phyloP scores from a whole-genome alignment of 2,329 filamentous ascomycete species.

The Camillea tinctor region DNA sequence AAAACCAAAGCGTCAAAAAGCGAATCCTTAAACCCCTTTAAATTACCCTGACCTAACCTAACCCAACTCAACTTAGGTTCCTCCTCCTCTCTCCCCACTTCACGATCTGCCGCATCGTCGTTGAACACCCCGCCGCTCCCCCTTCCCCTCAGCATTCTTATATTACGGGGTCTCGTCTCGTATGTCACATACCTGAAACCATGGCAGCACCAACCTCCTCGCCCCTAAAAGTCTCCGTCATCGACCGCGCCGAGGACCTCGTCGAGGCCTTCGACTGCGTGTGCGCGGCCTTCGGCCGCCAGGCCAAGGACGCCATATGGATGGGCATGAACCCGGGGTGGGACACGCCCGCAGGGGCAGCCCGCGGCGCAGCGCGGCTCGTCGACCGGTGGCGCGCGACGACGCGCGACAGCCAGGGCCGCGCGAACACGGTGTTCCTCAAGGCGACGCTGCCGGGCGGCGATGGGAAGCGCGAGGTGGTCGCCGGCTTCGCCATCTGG shows the following conservation, averaged over 20 bases:
- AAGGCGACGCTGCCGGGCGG: slow-evolving; percentile 49
- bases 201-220: slow-evolving; percentile 1
- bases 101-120: neutral
- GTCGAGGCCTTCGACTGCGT: slow-evolving; percentile 30
- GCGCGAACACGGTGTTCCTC: slow-evolving; percentile 50
- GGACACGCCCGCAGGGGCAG: slow-evolving; percentile 48
- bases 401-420: slow-evolving; percentile 42
- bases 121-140: neutral
- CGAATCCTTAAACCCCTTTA: too few species aligned
- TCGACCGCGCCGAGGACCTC: slow-evolving; percentile 22
- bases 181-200: neutral
- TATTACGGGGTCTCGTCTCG: neutral
- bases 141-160: neutral
- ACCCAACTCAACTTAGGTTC: too few species aligned
- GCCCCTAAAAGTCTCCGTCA: slow-evolving; percentile 21
- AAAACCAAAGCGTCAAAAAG: neutral
- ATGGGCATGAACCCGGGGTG: slow-evolving; percentile 52
- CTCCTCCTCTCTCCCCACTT: neutral
- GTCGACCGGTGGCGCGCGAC: slow-evolving; percentile 40
- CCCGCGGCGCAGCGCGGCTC: slow-evolving; percentile 37
- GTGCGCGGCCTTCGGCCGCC: slow-evolving; percentile 47
- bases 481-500: slow-evolving; percentile 58
- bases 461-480: slow-evolving; percentile 22
- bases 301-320: slow-evolving; percentile 52
- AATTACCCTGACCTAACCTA: too few species aligned